Base-by-base conservation (phyloP, 2,329 filamentous ascomycete species). In the Penicillium sp. region DNA sequence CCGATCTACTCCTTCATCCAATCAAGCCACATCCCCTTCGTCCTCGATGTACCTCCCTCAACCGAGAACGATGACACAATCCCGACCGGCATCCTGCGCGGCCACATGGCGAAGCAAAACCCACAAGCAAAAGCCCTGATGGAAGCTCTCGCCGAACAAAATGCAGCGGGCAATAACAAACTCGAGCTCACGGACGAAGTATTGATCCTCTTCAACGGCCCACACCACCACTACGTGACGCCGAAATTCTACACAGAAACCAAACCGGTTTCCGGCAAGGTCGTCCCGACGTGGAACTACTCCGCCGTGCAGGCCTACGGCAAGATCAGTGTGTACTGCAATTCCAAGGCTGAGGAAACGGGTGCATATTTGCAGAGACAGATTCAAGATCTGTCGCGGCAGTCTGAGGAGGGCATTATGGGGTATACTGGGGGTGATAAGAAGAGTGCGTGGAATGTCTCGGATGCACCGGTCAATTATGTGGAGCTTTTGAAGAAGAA, bases 231-330 rank as follows among this genome's bases (percentile, higher is more conserved):
- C 71, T 89, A 89, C 63, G 81, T 89, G 5, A 88, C 87, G 0
- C 84, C 60, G 2, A 85, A 86, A 61, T 88, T 87, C 71, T 88
- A 88, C 74, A 76, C 73, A 19, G 79, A 84, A 60, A 88, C 86
- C 1, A 89, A 88, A 68, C 86, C 85, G 5, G 31, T 33, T 6
- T 33, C 31, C 11, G 31, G 31, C 31, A 33, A 33, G 11, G 31
- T 33, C 11, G 31, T 33, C 31, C 31, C 31, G 11, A 33, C 31
- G 31, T 33, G 31, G 31, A 33, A 33, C 31, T 33, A 33, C 31
- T 33, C 31, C 31, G 31, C 31, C 11, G 31, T 33, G 11, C 31
- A 33, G 0, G 67, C 78, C 0, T 88, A 88, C 62, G 87, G 87
- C 1, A 78, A 70, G 2, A 82, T 82, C 1, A 81, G 60, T 0